Evolutionary conservation across 805 yeast genomes (phyloP), one percentile per base, ranked within the genome.

Genomic region (Clavispora vitiphila): DNA sequence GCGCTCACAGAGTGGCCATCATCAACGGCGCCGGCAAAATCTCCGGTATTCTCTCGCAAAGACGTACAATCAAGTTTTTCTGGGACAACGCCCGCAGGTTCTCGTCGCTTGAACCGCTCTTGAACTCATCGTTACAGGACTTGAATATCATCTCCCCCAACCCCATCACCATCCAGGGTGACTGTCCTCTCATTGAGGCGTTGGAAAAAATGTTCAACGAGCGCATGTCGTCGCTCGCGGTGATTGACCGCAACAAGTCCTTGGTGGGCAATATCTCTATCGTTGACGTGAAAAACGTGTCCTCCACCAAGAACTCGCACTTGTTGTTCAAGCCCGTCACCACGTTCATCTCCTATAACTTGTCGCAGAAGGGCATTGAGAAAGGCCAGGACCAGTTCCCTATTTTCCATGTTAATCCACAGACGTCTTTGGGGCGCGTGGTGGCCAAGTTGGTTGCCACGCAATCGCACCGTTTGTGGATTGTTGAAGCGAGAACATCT

Each of bases 351-450:
- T 80, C 95, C 11, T 83, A 89, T 48, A 89, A 90, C 46, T 74
- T 93, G 49, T 83, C 85, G 49, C 82, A 83, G 41, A 81, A 96
- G 58, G 99, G 99, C 16, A 73, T 91, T 24, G 95, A 84, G 56
- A 90, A 89, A 58, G 96, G 96, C 39, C 89, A 90, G 63, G 99
- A 91, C 67, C 88, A 95, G 32, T 91, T 84, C 72, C 99, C 99
- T 14, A 91, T 93, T 31, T 91, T 91, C 74, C 96, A 91, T 61
- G 96, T 91, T 20, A 83, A 86, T 48, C 78, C 80, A 46, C 74
- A 76, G 31, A 80, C 95, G 8, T 81, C 93, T 0, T 72, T 93
- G 38, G 95, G 88, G 25, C 77, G 96, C 61, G 88, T 95, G 8
- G 76, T 93, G 56, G 98, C 98, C 25, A 91, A 93, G 61, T 71